A percentile compares a stretch with the other conserved stretches of the same genome.
These are phyloP conservation scores for Fusarium fracticaudum DNA, from an alignment of 2,329 filamentous ascomycete species.

Conservation along the genomic window DNA sequence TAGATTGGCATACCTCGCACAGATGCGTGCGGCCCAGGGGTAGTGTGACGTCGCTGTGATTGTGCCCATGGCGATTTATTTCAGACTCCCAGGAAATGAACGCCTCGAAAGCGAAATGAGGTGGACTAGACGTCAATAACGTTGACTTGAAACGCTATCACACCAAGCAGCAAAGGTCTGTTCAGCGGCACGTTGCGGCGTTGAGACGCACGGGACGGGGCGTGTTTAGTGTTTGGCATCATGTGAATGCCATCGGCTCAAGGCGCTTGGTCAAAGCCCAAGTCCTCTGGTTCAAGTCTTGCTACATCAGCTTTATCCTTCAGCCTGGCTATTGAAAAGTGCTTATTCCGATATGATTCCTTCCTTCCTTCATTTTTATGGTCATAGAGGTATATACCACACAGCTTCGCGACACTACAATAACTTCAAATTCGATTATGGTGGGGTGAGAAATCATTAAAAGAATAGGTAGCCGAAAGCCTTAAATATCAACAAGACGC, in stretches of 20 bases:
- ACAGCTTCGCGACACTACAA: neutral
- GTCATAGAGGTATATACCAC: neutral
- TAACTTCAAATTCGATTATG: neutral
- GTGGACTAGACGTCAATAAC: slow-evolving; percentile 17
- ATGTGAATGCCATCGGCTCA: slow-evolving; percentile 18
- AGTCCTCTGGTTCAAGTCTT: slow-evolving; percentile 14
- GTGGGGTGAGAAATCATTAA: slow-evolving; percentile 15
- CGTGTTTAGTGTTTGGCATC: slow-evolving; percentile 34
- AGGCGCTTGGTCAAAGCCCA: slow-evolving; percentile 11
- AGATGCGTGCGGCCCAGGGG: slow-evolving; percentile 18
- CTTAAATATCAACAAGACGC: neutral
- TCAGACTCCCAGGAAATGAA: slow-evolving; percentile 41
- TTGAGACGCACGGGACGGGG: slow-evolving; percentile 33
- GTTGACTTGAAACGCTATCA: slow-evolving; percentile 37
- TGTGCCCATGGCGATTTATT: slow-evolving; percentile 18
- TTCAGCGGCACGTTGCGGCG: slow-evolving; percentile 22
- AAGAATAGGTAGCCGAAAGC: slow-evolving; percentile 1
- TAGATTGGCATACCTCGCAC: slow-evolving; percentile 18
- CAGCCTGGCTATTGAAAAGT: neutral
- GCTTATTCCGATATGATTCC: neutral
- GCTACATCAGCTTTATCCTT: neutral
- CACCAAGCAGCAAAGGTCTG: slow-evolving; percentile 27
- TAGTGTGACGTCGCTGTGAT: slow-evolving; percentile 36
- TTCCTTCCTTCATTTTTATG: neutral
- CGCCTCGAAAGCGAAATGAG: slow-evolving; percentile 41